Conservation (phyloP, 306 rosid species). For the Castanopsis chinensis region DNA sequence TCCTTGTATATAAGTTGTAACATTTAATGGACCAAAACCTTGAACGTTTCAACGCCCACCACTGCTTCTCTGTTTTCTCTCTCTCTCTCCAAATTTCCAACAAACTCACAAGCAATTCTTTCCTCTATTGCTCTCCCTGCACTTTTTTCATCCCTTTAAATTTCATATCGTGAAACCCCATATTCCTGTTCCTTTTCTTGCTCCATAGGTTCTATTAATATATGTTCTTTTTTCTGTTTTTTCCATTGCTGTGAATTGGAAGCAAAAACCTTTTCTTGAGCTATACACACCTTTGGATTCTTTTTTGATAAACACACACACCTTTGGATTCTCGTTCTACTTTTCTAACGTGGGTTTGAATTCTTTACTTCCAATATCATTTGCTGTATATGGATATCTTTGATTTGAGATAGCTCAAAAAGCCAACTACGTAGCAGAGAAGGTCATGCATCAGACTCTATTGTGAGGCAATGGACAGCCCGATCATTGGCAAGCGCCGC, state of each 20-base stretch:
- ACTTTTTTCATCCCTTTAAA: background rate
- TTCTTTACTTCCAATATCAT: background rate
- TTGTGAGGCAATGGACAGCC: background rate
- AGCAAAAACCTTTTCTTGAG: background rate
- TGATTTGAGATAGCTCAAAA: background rate
- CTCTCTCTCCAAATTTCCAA: background rate
- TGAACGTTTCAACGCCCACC: slow-evolving; percentile 14
- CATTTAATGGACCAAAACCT: background rate
- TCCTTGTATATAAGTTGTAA: background rate
- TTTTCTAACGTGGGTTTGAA: background rate
- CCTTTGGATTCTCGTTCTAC: background rate
- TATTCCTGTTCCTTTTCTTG: background rate
- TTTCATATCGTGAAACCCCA: background rate
- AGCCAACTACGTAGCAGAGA: background rate
- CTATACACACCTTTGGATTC: background rate
- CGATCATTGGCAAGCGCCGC: slow-evolving; percentile 5
- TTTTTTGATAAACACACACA: too few species aligned
- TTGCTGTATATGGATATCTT: background rate
- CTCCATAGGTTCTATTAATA: background rate
- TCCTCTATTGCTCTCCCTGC: background rate
- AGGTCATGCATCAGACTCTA: slow-evolving; percentile 1
- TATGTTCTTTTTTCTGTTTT: background rate
- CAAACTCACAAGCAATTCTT: background rate
- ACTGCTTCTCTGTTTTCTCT: too few species aligned
- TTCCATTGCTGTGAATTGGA: background rate